Evolutionary conservation across 2,329 filamentous ascomycete genomes (phyloP), one percentile per base, ranked within the genome.

Genomic region (Ceratocystis albifundus): DNA sequence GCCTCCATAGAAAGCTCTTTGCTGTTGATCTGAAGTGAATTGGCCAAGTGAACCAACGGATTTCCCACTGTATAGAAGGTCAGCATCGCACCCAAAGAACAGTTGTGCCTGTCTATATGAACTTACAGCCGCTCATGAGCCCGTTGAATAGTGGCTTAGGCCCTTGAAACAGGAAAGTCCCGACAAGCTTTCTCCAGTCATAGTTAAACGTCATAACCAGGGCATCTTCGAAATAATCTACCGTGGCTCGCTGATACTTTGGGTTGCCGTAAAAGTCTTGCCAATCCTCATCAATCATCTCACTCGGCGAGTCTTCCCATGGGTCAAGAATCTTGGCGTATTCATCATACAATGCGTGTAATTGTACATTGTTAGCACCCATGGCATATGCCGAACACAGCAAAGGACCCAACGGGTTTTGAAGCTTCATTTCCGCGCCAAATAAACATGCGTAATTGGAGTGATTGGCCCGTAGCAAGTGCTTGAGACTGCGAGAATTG

Each of bases 151-250:
- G 76, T 3, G 93, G 92, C 73, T 88, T 80, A 63, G 89, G 82
- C 44, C 86, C 88, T 53, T 80, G 76, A 69, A 93, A 89, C 59
- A 99, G 76, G 73, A 88, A 97, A 69, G 92, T 83, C 2, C 84
- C 78, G 7, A 95, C 78, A 2, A 96, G 84, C 65, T 80, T 79
- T 72, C 88, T 89, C 90, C 94, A 96, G 73, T 96, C 84, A 74
- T 96, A 97, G 45, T 84, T 80, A 71, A 86, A 83, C 32, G 79
- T 77, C 74, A 83, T 77, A 2, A 89, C 91, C 36, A 97, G 79
- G 72, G 90, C 85, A 74, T 99, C 94, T 74, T 99, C 94, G 73
- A 96, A 97, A 74, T 94, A 97, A 74, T 99, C 92, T 66, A 99
- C 80, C 73, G 87, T 99, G 0, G 91, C 93, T 68, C 93, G 84